Percentiles rank a stretch among this genome's conserved stretches.
These are phyloP conservation scores for Coniosporium apollinis DNA, from an alignment of 495 filamentous ascomycete species.

Conservation along the genomic window DNA sequence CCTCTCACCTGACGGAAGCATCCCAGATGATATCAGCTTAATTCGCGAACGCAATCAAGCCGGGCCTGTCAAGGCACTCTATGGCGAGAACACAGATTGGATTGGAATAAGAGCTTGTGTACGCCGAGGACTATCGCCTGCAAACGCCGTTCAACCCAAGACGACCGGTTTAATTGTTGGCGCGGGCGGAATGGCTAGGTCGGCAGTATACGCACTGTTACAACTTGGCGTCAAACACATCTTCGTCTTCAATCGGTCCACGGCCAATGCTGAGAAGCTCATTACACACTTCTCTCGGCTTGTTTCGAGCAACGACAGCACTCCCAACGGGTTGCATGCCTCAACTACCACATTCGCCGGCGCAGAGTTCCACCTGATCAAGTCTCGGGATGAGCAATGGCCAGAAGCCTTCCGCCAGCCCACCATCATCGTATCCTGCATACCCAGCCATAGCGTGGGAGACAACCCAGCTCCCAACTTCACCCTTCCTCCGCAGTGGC, in stretches of 20 bases:
- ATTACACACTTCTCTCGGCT: constrained; percentile 49
- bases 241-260: constrained; percentile 62
- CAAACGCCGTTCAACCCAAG: constrained; percentile 54
- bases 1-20: constrained; percentile 36
- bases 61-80: constrained; percentile 48
- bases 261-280: constrained; percentile 43
- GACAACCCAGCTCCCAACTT: constrained; percentile 53
- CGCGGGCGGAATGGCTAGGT: constrained; percentile 67
- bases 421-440: constrained; percentile 61
- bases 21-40: constrained; percentile 45
- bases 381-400: constrained; percentile 45
- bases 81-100: constrained; percentile 80
- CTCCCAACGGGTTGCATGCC: not conserved
- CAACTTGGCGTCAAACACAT: constrained; percentile 63
- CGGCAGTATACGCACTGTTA: constrained; percentile 59
- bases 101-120: constrained; percentile 55
- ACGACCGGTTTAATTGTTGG: constrained; percentile 61
- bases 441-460: constrained; percentile 49
- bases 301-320: not conserved
- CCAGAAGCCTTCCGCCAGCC: constrained; percentile 44
- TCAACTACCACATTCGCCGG: not conserved
- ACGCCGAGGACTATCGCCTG: constrained; percentile 57
- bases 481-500: constrained; percentile 57
- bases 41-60: constrained; percentile 48
- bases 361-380: constrained; percentile 31